A percentile compares a stretch with the other conserved stretches of the same genome.
phyloP scores from a whole-genome alignment of 768 basidiomycete genomes.

The Fistulinella prunicolor region DNA sequence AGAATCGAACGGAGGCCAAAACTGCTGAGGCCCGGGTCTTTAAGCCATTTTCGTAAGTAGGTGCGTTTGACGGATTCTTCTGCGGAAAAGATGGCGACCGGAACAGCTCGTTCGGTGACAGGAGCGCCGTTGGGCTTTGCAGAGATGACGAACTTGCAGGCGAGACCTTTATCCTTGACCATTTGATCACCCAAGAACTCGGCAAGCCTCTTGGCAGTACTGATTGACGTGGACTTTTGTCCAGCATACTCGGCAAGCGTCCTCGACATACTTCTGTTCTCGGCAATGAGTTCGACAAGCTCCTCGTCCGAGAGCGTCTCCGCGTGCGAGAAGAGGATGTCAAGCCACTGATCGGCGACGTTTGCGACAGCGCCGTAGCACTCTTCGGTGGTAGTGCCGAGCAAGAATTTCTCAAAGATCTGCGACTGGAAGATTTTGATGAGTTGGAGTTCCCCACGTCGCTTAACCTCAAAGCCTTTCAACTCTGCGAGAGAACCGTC shows the following conservation, averaged over 20 bases:
- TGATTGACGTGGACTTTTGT: constrained; percentile 98
- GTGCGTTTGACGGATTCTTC: constrained; percentile 87
- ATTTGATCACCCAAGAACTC: constrained; percentile 98
- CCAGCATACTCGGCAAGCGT: constrained; percentile 94
- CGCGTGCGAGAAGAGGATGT: constrained; percentile 86
- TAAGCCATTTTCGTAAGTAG: constrained; percentile 95
- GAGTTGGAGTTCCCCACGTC: constrained; percentile 93
- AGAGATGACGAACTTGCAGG: constrained; percentile 99
- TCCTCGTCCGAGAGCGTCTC: constrained; percentile 88
- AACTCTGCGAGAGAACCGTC: constrained; percentile 97
- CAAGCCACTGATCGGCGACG: constrained; percentile 96
- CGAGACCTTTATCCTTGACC: constrained; percentile 99
- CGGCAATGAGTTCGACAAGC: constrained; percentile 95
- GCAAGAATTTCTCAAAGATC: constrained; percentile 95
- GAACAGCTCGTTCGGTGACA: constrained; percentile 95
- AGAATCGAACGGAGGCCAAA: constrained; percentile 94
- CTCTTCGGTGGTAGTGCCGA: constrained; percentile 90
- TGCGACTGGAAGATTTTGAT: constrained; percentile 99
- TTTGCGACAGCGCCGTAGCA: constrained; percentile 94
- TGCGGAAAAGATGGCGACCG: constrained; percentile 96
- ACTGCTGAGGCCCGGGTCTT: constrained; percentile 80
- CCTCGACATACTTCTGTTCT: constrained; percentile 97
- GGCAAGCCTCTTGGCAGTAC: constrained; percentile 89
- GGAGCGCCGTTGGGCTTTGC: constrained; percentile 89
- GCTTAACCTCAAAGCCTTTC: constrained; percentile 98